Evolutionary conservation across 2,329 filamentous ascomycete genomes (phyloP).

Genomic region (Hymenoscyphus occultus): DNA sequence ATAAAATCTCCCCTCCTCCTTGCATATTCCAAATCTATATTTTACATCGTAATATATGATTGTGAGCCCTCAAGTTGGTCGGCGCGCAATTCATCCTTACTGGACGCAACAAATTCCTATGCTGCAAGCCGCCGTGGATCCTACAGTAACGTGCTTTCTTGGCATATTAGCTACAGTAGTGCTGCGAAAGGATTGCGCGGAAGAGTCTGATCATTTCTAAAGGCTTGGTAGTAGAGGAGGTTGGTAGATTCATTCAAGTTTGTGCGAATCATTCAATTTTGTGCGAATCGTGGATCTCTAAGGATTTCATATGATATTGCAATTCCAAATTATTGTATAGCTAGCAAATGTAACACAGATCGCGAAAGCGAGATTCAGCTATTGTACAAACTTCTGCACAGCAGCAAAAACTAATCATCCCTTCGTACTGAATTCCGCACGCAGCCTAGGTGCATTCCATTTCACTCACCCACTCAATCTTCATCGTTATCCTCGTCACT

Average conservation of each 20-base stretch:
- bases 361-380: neutral
- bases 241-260: neutral
- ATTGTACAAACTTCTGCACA: neutral
- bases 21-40: neutral
- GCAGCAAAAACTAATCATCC: neutral
- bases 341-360: neutral
- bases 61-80: neutral
- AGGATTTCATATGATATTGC: neutral
- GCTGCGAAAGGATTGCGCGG: neutral
- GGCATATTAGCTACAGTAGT: neutral
- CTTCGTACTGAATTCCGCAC: neutral
- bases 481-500: slow-evolving; percentile 27
- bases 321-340: neutral
- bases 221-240: neutral
- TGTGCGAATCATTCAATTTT: neutral
- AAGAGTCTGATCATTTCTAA: neutral
- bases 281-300: neutral
- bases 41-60: neutral
- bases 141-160: neutral
- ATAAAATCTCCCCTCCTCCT: neutral
- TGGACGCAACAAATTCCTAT: neutral
- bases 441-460: neutral
- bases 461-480: slow-evolving; percentile 9
- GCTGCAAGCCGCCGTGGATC: neutral
- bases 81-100: neutral